These are phyloP conservation scores for Ophiosphaerella korrae DNA, from an alignment of 2,329 filamentous ascomycete species.

Conservation along the genomic window DNA sequence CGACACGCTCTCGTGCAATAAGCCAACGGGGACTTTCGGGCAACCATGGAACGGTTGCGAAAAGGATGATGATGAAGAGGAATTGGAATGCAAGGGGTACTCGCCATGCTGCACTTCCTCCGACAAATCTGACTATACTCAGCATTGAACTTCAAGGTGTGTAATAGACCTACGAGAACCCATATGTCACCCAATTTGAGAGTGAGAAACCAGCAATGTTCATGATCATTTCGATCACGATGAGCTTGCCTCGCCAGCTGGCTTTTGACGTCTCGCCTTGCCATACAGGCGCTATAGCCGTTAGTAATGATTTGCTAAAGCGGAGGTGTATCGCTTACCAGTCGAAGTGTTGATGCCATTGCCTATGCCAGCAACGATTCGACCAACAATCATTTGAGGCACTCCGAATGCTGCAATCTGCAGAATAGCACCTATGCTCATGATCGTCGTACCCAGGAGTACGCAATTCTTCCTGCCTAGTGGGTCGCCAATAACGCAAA, in stretches of 20 bases:
- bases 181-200: conserved; percentile 60
- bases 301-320: conserved; percentile 24
- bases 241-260: conserved; percentile 51
- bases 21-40: conserved; percentile 57
- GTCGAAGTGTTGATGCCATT: conserved; percentile 59
- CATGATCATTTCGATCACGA: conserved; percentile 57
- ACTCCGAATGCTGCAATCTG: conserved; percentile 54
- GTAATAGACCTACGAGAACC: conserved; percentile 50
- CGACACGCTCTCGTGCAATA: conserved; percentile 49
- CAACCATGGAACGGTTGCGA: conserved; percentile 53
- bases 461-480: conserved; percentile 57
- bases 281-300: conserved; percentile 54
- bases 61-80: conserved; percentile 56
- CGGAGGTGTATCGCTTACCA: conserved; percentile 44
- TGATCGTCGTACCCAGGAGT: conserved; percentile 55
- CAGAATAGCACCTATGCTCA: conserved; percentile 56
- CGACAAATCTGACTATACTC: conserved; percentile 14
- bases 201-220: conserved; percentile 58
- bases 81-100: conserved; percentile 54
- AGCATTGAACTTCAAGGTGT: background rate
- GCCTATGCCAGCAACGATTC: conserved; percentile 55
- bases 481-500: conserved; percentile 52
- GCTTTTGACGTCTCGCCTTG: conserved; percentile 58
- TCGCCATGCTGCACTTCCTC: conserved; percentile 25
- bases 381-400: conserved; percentile 57